Conservation (phyloP, 2,329 filamentous ascomycete species). For the Fusarium concolor region DNA sequence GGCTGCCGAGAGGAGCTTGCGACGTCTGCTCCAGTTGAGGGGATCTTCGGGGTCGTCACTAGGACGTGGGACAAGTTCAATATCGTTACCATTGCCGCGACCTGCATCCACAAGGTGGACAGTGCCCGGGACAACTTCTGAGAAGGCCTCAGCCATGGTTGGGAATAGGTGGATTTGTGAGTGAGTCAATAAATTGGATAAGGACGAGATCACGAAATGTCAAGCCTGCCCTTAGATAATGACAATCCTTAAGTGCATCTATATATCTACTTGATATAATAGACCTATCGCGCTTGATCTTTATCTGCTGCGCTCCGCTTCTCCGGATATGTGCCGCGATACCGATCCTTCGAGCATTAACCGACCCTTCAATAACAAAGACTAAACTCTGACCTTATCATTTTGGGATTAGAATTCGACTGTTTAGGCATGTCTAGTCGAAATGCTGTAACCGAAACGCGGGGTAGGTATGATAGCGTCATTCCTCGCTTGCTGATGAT, state of each 20-base stretch:
- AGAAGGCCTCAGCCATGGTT: background rate
- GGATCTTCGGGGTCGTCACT: conserved; percentile 8
- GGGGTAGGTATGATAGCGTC: conserved; percentile 1
- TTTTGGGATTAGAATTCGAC: background rate
- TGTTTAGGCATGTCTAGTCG: background rate
- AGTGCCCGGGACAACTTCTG: background rate
- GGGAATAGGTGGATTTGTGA: background rate
- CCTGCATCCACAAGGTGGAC: background rate
- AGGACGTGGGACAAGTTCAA: conserved; percentile 7
- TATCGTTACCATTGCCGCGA: background rate
- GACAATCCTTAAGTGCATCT: background rate
- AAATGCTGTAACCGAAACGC: background rate
- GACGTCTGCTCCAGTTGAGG: background rate
- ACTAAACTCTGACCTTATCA: background rate
- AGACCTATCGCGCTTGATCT: background rate
- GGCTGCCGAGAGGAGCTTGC: background rate
- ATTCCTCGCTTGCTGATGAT: background rate
- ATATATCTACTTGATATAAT: background rate
- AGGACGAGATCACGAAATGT: background rate
- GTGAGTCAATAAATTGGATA: background rate
- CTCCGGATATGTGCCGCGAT: background rate
- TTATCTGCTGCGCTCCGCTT: background rate
- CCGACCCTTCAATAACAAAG: no score
- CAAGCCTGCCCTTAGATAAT: rapidly evolving
- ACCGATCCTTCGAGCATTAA: no score